These are phyloP conservation scores for Psilocybe subaeruginosa DNA, from an alignment of 768 basidiomycete species.

Conservation along the genomic window DNA sequence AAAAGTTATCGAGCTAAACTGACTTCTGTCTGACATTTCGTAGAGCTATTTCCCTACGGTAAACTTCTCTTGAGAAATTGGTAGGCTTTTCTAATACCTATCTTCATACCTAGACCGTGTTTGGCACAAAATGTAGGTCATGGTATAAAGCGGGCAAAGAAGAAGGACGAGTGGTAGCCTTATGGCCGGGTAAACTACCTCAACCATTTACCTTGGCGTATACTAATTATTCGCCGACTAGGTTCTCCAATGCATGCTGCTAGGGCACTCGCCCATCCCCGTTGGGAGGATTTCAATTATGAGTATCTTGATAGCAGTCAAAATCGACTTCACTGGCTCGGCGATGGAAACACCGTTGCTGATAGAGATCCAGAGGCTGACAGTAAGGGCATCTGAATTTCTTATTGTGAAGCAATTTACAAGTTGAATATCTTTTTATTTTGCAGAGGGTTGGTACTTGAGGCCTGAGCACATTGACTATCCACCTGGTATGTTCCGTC, in stretches of 20 bases:
- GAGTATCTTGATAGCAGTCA: slow-evolving; percentile 43
- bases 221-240: slow-evolving; percentile 18
- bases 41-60: slow-evolving; percentile 53
- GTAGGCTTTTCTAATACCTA: background rate
- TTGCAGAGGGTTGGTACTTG: slow-evolving; percentile 50
- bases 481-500: slow-evolving; percentile 40
- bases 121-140: slow-evolving; percentile 56
- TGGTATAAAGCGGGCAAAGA: slow-evolving; percentile 69
- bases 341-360: slow-evolving; percentile 59
- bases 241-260: slow-evolving; percentile 57
- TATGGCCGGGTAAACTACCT: slow-evolving; percentile 56
- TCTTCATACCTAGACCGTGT: slow-evolving; percentile 49
- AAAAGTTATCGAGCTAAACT: background rate
- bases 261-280: slow-evolving; percentile 51
- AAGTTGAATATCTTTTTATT: background rate
- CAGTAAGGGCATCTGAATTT: slow-evolving; percentile 24
- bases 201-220: background rate
- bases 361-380: slow-evolving; percentile 41
- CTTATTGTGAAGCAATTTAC: background rate
- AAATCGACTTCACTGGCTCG: slow-evolving; percentile 62
- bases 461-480: slow-evolving; percentile 43
- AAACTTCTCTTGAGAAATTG: slow-evolving; percentile 6
- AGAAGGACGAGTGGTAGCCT: slow-evolving; percentile 56
- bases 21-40: slow-evolving; percentile 8
- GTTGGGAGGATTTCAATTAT: slow-evolving; percentile 69